Evolutionary conservation across 192 early-diverging fungal species (phyloP), one percentile per base, ranked within the genome.

Genomic region (Gonapodya prolifera): DNA sequence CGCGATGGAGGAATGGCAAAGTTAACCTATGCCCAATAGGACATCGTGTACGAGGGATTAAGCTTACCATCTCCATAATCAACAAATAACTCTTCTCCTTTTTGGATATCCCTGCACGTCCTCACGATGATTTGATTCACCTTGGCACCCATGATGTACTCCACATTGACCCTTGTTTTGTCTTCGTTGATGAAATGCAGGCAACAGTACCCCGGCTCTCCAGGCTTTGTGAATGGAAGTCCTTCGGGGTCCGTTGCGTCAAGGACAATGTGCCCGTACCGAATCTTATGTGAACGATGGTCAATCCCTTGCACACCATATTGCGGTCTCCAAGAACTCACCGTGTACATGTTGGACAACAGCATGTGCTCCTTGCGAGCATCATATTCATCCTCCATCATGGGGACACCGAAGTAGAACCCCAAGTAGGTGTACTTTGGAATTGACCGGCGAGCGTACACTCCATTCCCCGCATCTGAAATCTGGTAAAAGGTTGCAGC

Each of bases 311-410:
- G 70, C 28, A 8, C 8, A 1, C 30, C 34, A 2, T 16, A 30
- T n/a, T 8, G 30, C 0, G 34, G 0, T 81, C 31, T 0, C 33
- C 1, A n/a, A n/a, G 33, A 34, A 88, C 92, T 93, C 80, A 96
- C 91, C 0, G 95, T 90, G 79, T 97, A 97, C 76, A 95, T 90
- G 1, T 91, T 92, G 1, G 95, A 86, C 69, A 87, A 35, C 0
- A 94, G 94, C 8, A 92, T 84, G 13, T 85, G 83, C 69, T 96
- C 95, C 78, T 97, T 97, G 29, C 90, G 80, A 0, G 88, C 90
- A 83, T 97, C 95, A 78, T 94, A 97, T 80, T 97, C 95, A 78
- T 94, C 93, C 84, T 97, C 95, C 0, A 92, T 94, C 93, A 95
- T 97, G 2, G 95, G 95, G 2, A 97, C 93, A 28, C 95, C 95